Evolutionary conservation across 495 filamentous ascomycete species (phyloP).

Genomic region (Lasiosphaeria hispida): DNA sequence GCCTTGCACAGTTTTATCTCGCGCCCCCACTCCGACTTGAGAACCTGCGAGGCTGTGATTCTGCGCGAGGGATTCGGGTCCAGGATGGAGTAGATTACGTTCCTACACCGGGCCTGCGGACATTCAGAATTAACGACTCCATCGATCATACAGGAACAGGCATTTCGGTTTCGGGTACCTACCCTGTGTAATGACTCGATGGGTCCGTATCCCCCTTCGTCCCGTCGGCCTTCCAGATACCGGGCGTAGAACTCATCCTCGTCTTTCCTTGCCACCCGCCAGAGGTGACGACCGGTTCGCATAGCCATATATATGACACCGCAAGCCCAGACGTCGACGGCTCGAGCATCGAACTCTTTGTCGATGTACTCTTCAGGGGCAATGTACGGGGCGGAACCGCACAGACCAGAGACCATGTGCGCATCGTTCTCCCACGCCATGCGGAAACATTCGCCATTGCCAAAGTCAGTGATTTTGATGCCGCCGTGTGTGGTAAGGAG

Average conservation of each 20-base stretch:
- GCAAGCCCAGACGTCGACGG: slow-evolving; percentile 96
- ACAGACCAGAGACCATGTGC: slow-evolving; percentile 96
- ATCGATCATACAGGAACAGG: slow-evolving; percentile 4
- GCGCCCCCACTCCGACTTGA: slow-evolving; percentile 97
- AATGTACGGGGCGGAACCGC: slow-evolving; percentile 95
- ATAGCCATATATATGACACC: slow-evolving; percentile 99
- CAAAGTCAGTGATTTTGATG: slow-evolving; percentile 99
- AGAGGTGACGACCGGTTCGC: slow-evolving; percentile 92
- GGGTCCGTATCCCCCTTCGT: slow-evolving; percentile 91
- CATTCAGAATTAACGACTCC: slow-evolving; percentile 17
- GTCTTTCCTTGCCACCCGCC: slow-evolving; percentile 91
- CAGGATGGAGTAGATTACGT: slow-evolving; percentile 97
- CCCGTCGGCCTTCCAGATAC: slow-evolving; percentile 86
- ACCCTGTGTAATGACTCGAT: slow-evolving; percentile 96
- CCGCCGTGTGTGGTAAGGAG: slow-evolving; percentile 88
- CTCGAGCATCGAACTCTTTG: slow-evolving; percentile 92
- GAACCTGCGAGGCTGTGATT: slow-evolving; percentile 92
- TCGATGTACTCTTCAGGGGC: slow-evolving; percentile 95
- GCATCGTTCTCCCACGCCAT: slow-evolving; percentile 99
- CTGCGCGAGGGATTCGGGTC: slow-evolving; percentile 91
- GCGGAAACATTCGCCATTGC: slow-evolving; percentile 98
- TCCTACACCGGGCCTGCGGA: slow-evolving; percentile 85
- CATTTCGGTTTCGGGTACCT: slow-evolving; percentile 41
- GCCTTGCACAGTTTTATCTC: slow-evolving; percentile 96
- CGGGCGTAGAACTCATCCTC: slow-evolving; percentile 96